Evolutionary conservation across 2,329 filamentous ascomycete genomes (phyloP).

Genomic region (Colletotrichum tropicale): DNA sequence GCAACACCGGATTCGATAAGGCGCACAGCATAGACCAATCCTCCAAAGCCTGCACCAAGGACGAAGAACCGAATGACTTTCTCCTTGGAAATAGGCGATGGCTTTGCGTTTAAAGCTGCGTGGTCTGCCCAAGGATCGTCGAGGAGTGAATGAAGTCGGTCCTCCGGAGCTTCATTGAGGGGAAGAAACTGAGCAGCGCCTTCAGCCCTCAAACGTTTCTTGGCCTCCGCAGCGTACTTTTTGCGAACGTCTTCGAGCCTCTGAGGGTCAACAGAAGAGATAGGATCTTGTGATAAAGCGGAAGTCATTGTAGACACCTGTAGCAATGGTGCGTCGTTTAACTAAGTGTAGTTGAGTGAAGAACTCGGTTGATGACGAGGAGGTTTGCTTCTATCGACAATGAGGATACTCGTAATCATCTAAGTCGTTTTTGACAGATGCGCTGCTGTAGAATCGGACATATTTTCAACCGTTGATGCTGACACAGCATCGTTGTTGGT

Average conservation of each 20-base stretch:
- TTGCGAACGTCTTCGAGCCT: not conserved
- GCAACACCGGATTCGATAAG: slow-evolving; percentile 25
- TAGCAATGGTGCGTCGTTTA: not conserved
- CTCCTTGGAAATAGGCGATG: slow-evolving; percentile 26
- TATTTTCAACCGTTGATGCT: not conserved
- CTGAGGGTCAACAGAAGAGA: not conserved
- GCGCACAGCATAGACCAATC: slow-evolving; percentile 30
- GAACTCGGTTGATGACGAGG: rapidly evolving
- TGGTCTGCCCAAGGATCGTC: slow-evolving; percentile 39
- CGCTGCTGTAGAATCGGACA: not conserved
- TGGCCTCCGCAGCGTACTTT: slow-evolving; percentile 33
- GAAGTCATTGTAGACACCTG: not conserved
- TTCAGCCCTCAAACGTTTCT: slow-evolving; percentile 34
- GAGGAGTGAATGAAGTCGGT: slow-evolving; percentile 25
- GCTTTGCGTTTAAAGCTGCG: slow-evolving; percentile 27
- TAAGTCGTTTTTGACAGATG: not conserved
- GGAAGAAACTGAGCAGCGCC: slow-evolving; percentile 35
- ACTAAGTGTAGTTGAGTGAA: no score
- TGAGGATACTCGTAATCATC: not conserved
- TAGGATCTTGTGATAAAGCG: not conserved
- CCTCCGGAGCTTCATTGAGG: slow-evolving; percentile 21
- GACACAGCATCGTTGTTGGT: not conserved
- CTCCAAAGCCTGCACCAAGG: slow-evolving; percentile 38
- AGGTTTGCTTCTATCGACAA: not conserved
- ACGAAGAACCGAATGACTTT: slow-evolving; percentile 32